A percentile compares a stretch with the other conserved stretches of the same genome.
phyloP scores from a whole-genome alignment of 768 basidiomycete species.

The Coprinopsis sp. region DNA sequence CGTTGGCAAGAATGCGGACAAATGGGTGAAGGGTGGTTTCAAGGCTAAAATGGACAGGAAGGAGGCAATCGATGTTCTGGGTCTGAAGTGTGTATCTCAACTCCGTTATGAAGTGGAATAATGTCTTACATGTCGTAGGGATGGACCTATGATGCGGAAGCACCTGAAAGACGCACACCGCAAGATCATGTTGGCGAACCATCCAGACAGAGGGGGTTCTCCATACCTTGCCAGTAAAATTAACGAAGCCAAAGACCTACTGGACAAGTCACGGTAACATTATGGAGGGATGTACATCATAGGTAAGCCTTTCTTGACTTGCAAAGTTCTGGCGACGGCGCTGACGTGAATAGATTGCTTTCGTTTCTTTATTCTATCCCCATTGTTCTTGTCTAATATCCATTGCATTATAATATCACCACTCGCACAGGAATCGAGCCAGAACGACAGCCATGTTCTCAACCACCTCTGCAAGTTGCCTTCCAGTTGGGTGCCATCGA shows the following conservation, averaged over 20 bases:
- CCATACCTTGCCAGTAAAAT: constrained; percentile 98
- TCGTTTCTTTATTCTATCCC: no score
- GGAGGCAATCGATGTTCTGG: constrained; percentile 88
- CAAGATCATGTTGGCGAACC: constrained; percentile 96
- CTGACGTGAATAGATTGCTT: no score
- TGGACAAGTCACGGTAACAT: constrained; percentile 53
- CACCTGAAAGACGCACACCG: constrained; percentile 94
- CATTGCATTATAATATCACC: no score
- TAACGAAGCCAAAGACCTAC: constrained; percentile 93
- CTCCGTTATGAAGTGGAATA: constrained; percentile 5
- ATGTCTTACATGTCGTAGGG: constrained; percentile 45
- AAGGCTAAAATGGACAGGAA: constrained; percentile 92
- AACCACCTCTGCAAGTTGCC: no score
- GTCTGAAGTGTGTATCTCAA: constrained; percentile 69
- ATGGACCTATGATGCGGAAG: constrained; percentile 68
- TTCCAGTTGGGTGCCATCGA: no score
- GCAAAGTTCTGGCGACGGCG: no score
- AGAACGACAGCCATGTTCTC: no score
- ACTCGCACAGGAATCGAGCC: no score
- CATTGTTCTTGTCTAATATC: no score
- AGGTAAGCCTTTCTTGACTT: background rate
- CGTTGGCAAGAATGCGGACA: constrained; percentile 61
- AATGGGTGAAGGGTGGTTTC: constrained; percentile 95
- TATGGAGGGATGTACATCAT: background rate
- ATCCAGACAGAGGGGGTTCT: constrained; percentile 97